Evolutionary conservation across 202 grass and related monocot species (phyloP).

Genomic region (Carex arenaria): DNA sequence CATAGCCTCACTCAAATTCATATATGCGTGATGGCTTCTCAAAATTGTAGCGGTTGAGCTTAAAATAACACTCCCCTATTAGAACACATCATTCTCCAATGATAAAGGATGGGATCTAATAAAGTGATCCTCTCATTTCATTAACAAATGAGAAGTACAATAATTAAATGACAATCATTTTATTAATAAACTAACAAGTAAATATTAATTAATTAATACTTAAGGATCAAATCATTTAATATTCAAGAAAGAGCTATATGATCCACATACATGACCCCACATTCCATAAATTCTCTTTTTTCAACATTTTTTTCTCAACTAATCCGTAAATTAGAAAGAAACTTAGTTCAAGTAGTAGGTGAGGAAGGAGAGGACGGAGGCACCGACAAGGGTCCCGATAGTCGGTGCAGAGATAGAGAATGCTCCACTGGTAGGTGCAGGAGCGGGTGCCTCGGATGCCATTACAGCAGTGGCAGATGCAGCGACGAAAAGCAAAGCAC

Average conservation of each 20-base stretch:
- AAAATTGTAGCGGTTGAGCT: no score
- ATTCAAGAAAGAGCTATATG: conserved; percentile 9
- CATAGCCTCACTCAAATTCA: no score
- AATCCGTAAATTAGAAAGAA: neutral
- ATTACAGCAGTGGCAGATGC: conserved; percentile 44
- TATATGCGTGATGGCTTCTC: no score
- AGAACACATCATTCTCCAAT: neutral
- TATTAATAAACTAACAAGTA: neutral
- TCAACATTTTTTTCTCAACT: neutral
- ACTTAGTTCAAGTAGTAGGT: conserved; percentile 63
- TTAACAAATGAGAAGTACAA: neutral
- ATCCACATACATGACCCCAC: neutral
- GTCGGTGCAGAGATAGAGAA: conserved; percentile 21
- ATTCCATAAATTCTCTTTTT: neutral
- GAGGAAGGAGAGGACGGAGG: conserved; percentile 63
- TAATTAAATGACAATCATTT: neutral
- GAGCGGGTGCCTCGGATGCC: conserved; percentile 46
- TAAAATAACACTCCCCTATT: neutral
- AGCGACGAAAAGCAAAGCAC: conserved; percentile 51
- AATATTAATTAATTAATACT: neutral
- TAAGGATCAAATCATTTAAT: conserved; percentile 5
- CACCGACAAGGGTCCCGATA: conserved; percentile 33
- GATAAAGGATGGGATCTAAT: neutral
- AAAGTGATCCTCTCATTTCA: neutral
- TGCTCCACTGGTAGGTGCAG: conserved; percentile 25